Percentiles rank a stretch among this genome's conserved stretches.
phyloP scores from a whole-genome alignment of 2,329 filamentous ascomycete genomes.

The Alternaria conjuncta region DNA sequence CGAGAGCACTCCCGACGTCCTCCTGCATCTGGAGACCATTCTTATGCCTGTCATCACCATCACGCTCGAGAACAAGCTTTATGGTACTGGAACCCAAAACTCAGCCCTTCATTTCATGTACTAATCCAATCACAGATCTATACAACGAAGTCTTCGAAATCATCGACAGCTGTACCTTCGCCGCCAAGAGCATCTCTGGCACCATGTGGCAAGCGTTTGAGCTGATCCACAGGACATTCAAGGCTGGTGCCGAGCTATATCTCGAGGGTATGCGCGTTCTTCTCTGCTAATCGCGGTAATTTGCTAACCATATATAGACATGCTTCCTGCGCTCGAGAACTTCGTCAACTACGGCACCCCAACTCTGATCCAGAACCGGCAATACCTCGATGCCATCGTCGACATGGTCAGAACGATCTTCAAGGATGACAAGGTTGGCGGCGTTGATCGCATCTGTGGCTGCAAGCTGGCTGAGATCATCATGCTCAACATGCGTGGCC shows the following conservation, averaged over 20 bases:
- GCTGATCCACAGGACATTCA: slow-evolving; percentile 95
- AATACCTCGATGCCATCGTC: slow-evolving; percentile 86
- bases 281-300: background rate
- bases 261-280: slow-evolving; percentile 66
- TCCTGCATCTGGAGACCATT: slow-evolving; percentile 92
- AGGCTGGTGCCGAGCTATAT: slow-evolving; percentile 94
- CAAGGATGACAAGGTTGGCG: slow-evolving; percentile 86
- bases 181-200: slow-evolving; percentile 90
- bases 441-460: slow-evolving; percentile 93
- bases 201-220: slow-evolving; percentile 99
- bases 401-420: slow-evolving; percentile 98
- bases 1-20: slow-evolving; percentile 94
- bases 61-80: slow-evolving; percentile 96
- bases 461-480: slow-evolving; percentile 97
- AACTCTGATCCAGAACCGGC: slow-evolving; percentile 79
- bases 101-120: background rate
- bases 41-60: slow-evolving; percentile 97
- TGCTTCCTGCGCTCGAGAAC: slow-evolving; percentile 97
- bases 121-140: slow-evolving; percentile 65
- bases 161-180: slow-evolving; percentile 98
- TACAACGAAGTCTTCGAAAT: slow-evolving; percentile 99
- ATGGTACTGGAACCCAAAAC: slow-evolving; percentile 61
- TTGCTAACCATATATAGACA: slow-evolving; percentile 62
- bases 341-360: slow-evolving; percentile 91
- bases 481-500: slow-evolving; percentile 91